Base-by-base conservation (phyloP, 805 yeast species). In the Starmerella riodocensis region DNA sequence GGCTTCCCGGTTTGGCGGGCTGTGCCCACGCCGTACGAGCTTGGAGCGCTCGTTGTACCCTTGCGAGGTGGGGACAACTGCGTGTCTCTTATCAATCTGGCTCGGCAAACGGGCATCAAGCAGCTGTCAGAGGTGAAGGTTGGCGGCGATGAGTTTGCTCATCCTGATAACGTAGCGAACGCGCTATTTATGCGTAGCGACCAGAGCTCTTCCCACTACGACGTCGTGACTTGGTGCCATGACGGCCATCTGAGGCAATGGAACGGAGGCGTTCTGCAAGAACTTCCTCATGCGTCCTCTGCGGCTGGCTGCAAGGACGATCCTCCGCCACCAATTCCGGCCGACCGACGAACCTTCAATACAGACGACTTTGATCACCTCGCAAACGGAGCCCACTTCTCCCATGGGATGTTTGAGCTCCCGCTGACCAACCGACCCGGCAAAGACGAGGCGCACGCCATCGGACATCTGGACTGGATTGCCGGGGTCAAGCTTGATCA, bases 211-310 rank as follows among this genome's bases (percentile, higher is more conserved):
- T 65, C 88, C 39, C 94, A 86, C 43, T 91, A 73, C 54, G 97
- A 91, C 57, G 58, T 91, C 36, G 88, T 91, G 1, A 83, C 97
- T 0, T 88, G 97, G 96, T 78, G 93, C 1, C 76, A 81, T 37
- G 97, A 91, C 55, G 73, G 76, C 49, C 93, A 83, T 54, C 62
- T 91, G 42, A 66, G 86, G 44, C 60, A 86, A 34, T 88, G 96
- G 96, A 79, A 39, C 4, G 45, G 43, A 12, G 34, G 27, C 20
- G 24, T 29, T 19, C 30, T 46, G 32, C 25, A 19, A 32, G 26
- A 32, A 9, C 35, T 46, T 18, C 46, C 49, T 4, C 51, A 46
- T n/a, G 48, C 47, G 3, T 30, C 34, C 12, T 34, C 47, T 3
- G 48, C 41, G 11, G 29, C 48, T 1, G 49, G 50, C 14, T 46